Conservation (phyloP, 2,329 filamentous ascomycete species). For the Onygenales sp. region DNA sequence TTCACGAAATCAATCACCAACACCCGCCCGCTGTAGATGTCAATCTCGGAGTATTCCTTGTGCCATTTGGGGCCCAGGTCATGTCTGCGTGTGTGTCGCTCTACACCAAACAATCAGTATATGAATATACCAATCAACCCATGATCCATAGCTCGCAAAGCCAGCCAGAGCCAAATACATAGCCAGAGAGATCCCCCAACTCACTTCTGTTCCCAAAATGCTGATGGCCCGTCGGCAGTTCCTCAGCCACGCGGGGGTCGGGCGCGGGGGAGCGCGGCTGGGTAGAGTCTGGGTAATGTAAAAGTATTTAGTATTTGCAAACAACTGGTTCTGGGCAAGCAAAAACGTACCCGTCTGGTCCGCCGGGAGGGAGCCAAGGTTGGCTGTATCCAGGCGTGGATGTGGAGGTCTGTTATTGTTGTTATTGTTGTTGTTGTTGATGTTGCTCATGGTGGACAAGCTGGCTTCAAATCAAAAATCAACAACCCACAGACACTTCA, state of each 20-base stretch:
- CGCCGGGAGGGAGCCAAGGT: slow-evolving; percentile 5
- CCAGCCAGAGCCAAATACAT: not conserved
- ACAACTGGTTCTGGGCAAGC: not conserved
- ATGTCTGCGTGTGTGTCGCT: slow-evolving; percentile 5
- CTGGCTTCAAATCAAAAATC: not conserved
- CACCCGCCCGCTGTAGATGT: slow-evolving; percentile 31
- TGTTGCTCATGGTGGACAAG: not conserved
- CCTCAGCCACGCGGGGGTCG: slow-evolving; percentile 7
- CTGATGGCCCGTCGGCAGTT: slow-evolving; percentile 1
- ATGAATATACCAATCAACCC: too few species aligned
- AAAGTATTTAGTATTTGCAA: not conserved
- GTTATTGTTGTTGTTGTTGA: not conserved
- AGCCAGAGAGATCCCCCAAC: not conserved
- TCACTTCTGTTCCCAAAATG: not conserved
- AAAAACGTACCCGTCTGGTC: slow-evolving; percentile 2
- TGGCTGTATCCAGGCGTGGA: slow-evolving; percentile 5
- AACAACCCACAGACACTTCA: not conserved
- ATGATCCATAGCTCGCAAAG: too few species aligned
- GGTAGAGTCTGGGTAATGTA: not conserved
- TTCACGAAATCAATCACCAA: slow-evolving; percentile 44
- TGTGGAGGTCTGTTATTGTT: not conserved
- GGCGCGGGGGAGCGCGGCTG: slow-evolving; percentile 1
- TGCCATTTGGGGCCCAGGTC: slow-evolving; percentile 26
- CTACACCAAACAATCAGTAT: not conserved
- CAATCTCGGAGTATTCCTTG: slow-evolving; percentile 21